Base-by-base conservation (phyloP, 495 filamentous ascomycete genomes). In the Cercophora scortea region DNA sequence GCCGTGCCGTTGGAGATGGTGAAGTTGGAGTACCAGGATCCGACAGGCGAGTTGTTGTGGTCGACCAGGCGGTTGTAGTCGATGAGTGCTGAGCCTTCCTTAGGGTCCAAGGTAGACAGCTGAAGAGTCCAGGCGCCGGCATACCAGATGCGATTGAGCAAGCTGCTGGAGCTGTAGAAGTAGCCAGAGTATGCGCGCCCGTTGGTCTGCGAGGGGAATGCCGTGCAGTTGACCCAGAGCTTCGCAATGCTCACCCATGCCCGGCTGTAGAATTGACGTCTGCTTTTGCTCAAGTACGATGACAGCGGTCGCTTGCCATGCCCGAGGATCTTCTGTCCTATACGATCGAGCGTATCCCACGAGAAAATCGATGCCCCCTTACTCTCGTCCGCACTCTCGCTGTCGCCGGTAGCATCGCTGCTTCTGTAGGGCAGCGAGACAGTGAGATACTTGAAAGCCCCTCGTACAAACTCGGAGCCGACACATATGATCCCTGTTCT, bases 111-210 rank as follows among this genome's bases (percentile, higher is more conserved):
- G 8, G 76, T 82, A 36, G 69, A 76, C 7, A 83, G 66, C 60
- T 83, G 79, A 33, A 77, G 65, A 0, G 82, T 85, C 55, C 79
- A 85, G 13, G 80, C 79, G 12, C 80, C 79, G n/a, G 80, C 76
- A 58, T 85, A 85, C 79, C 79, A 85, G 41, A 83, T 72, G 11
- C 72, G 62, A 51, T 85, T 83, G 7, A 74, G 60, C 4, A 78
- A 64, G 10, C 69, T 67, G 17, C 73, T 74, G 6, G 66, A 64
- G 42, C 65, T 71, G 53, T 73, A 61, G 50, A 79, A 79, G 47
- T 77, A 79, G 8, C 75, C 76, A 11, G 67, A 65, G 55, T 79
- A 79, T n/a, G 65, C 67, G 17, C 60, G 53, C 34, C 61, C 63
- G 52, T 69, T 65, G 6, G 51, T 49, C 45, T 66, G 57, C 0